Conservation (phyloP, 2,329 filamentous ascomycete genomes). For the Capronia americana region DNA sequence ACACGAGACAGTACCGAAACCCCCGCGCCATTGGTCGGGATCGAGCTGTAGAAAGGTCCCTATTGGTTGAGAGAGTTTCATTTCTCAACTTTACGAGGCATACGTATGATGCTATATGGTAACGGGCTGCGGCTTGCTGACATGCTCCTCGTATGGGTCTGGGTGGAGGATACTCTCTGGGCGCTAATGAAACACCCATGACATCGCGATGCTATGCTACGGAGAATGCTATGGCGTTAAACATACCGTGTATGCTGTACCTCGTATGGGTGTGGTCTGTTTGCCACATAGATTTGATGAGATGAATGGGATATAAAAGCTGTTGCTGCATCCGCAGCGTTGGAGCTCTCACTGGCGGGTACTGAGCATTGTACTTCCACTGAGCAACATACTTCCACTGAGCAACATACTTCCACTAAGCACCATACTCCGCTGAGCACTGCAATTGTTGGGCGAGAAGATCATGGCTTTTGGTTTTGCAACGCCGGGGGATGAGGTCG, state of each 20-base stretch:
- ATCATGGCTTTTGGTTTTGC: constrained; percentile 41
- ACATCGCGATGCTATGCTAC: not conserved
- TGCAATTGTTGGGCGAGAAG: not conserved
- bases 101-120: no score
- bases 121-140: not conserved
- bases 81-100: no score
- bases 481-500: constrained; percentile 44
- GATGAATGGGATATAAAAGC: not conserved
- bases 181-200: not conserved
- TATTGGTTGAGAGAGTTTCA: not conserved
- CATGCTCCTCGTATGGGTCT: not conserved
- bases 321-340: not conserved
- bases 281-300: not conserved
- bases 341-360: not conserved
- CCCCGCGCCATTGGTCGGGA: constrained; percentile 1
- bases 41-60: not conserved
- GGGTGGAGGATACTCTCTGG: not conserved
- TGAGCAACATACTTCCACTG: not conserved
- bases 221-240: not conserved
- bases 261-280: not conserved
- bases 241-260: not conserved
- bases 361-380: not conserved
- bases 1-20: constrained; percentile 5
- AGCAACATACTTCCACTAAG: not conserved
- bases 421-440: not conserved